Conservation (phyloP, 768 basidiomycete genomes). For the Leccinum pellstonianum region DNA sequence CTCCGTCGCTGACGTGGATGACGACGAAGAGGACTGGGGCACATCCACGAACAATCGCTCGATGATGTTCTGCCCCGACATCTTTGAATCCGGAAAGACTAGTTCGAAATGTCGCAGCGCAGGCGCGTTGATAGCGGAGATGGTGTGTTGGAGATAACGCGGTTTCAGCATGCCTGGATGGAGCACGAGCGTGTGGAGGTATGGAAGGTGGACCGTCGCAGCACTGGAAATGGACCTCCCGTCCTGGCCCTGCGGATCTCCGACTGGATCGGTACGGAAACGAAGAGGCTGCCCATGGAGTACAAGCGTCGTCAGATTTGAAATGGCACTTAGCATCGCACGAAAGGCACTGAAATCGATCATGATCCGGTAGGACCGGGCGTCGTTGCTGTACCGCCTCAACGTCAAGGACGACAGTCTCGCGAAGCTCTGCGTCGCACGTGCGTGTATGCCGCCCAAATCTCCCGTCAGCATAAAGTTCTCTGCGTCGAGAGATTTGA, state of each 20-base stretch:
- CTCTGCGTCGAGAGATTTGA: constrained; percentile 31
- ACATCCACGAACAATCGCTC: constrained; percentile 26
- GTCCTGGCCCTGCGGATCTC: constrained; percentile 7
- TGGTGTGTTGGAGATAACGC: constrained; percentile 31
- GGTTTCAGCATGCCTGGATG: constrained; percentile 33
- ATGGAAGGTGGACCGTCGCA: constrained; percentile 20
- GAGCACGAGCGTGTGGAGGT: constrained; percentile 30
- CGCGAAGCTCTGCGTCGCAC: constrained; percentile 17
- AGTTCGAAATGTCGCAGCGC: constrained; percentile 33
- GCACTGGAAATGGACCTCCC: background rate
- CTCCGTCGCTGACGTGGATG: background rate
- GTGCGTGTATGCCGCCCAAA: constrained; percentile 13
- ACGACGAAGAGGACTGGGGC: background rate
- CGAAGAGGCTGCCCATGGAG: constrained; percentile 30
- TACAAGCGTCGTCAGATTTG: constrained; percentile 25
- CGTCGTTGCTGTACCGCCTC: constrained; percentile 29
- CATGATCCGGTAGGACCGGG: constrained; percentile 28
- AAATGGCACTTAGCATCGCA: constrained; percentile 23
- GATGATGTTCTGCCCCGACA: constrained; percentile 27
- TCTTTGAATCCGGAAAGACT: constrained; percentile 31
- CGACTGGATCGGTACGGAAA: constrained; percentile 21
- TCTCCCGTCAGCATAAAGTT: constrained; percentile 28
- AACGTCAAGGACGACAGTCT: constrained; percentile 27
- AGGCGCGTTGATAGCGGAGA: constrained; percentile 29
- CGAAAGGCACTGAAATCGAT: constrained; percentile 30